Conservation (phyloP, 2,329 filamentous ascomycete genomes). For the Parastagonospora nodorum region DNA sequence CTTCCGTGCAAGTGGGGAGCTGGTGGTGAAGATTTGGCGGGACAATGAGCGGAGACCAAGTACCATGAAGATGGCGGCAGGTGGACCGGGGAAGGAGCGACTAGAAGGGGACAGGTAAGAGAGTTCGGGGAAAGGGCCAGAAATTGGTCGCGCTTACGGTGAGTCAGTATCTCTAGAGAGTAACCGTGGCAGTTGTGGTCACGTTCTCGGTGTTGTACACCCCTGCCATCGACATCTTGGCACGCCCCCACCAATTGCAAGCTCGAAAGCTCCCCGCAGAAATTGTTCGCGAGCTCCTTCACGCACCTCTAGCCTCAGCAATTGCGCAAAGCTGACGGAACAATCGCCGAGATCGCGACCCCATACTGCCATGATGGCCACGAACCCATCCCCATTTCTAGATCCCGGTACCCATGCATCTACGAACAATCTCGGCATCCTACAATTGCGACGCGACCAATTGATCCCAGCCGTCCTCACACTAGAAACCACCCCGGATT, state of each 20-base stretch:
- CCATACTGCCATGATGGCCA: constrained; percentile 24
- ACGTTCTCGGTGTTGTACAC: constrained; percentile 24
- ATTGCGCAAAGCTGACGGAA: background rate
- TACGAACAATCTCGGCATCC: constrained; percentile 73
- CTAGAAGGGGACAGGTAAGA: constrained; percentile 8
- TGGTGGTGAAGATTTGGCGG: constrained; percentile 29
- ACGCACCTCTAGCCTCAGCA: background rate
- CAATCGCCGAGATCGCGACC: background rate
- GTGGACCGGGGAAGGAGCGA: constrained; percentile 18
- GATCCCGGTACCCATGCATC: constrained; percentile 67
- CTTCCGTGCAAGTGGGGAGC: constrained; percentile 24
- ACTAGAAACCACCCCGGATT: constrained; percentile 44
- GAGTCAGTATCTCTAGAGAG: constrained; percentile 22
- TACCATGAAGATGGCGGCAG: constrained; percentile 38
- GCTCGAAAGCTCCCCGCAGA: constrained; percentile 31
- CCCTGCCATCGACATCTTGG: constrained; percentile 31
- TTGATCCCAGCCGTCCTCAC: constrained; percentile 72
- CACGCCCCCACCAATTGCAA: constrained; percentile 30
- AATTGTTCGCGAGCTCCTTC: constrained; percentile 7
- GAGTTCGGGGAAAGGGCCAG: constrained; percentile 16
- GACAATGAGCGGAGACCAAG: constrained; percentile 31
- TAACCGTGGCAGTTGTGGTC: constrained; percentile 11
- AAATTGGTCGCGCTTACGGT: constrained; percentile 17
- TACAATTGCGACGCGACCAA: constrained; percentile 87
- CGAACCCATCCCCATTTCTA: constrained; percentile 73